Evolutionary conservation across 768 basidiomycete genomes (phyloP), one percentile per base, ranked within the genome.

Genomic region (Auricularia sp.): DNA sequence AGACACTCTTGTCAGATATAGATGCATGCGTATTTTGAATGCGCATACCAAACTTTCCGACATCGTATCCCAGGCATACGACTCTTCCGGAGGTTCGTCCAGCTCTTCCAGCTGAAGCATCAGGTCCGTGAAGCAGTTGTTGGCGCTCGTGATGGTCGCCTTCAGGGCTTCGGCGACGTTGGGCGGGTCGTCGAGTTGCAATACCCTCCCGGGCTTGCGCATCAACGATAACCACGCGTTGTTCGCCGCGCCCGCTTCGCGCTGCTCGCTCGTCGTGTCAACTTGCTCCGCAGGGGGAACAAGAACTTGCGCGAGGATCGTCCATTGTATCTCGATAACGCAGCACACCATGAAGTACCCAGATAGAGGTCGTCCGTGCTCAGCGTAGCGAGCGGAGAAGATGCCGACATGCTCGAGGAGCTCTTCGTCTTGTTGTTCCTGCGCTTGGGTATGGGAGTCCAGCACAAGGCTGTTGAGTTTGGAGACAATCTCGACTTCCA

Each of bases 31-130:
- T 21, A 29, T 29, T 11, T 63, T 64, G 33, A 62, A 24, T 36
- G 54, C 47, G 75, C 84, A 61, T 69, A 92, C 92, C 81, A 94
- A 74, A 68, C 89, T 89, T 72, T 94, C 92, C 10, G 92, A 90
- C 86, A 94, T 87, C 0, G 92, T 94, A 72, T 94, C 92, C 87
- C 88, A 94, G 62, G 90, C 86, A 74, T 93, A 94, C n/a, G 89
- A 90, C 72, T 94, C 92, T 39, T 87, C 70, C 0, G 88, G 82
- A 13, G 90, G 92, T 66, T 91, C 88, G 14, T 92, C 90, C 85
- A 94, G 86, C 67, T 88, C 89, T 71, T 91, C 85, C 62, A 94
- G 87, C 72, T 93, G 92, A 4, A 81, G 76, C 42, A 90, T 79
- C 44, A 94, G 80, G 67, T 92, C 90, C 8, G 82, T 83, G 71